Evolutionary conservation across 257 asterid genomes (phyloP).

Genomic region (Primulina eburnea): DNA sequence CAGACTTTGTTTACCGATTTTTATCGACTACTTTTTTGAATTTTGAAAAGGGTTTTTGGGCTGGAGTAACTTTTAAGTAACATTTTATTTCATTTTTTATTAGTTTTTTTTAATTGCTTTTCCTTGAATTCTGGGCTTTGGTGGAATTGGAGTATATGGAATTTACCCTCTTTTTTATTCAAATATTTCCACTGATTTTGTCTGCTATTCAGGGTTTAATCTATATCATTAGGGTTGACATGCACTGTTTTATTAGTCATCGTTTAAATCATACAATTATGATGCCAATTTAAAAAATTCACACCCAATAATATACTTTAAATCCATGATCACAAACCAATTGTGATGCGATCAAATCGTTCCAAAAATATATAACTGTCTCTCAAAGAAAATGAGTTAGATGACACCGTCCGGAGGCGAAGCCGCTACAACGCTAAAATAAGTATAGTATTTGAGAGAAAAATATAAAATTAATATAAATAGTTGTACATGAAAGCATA

Average conservation of each 20-base stretch:
- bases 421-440: no score
- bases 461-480: no score
- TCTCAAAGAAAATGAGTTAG: no score
- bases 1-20: not conserved
- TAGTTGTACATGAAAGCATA: no score
- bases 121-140: constrained; percentile 24
- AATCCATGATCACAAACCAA: no score
- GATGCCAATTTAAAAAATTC: no score
- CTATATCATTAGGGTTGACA: constrained; percentile 26
- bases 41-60: constrained; percentile 33
- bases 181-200: constrained; percentile 45
- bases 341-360: no score
- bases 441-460: no score
- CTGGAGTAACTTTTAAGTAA: constrained; percentile 26
- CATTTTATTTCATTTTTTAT: constrained; percentile 7
- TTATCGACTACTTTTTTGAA: constrained; percentile 45
- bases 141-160: not conserved
- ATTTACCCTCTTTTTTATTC: constrained; percentile 13
- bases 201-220: constrained; percentile 44
- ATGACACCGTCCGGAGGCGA: no score
- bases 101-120: constrained; percentile 7
- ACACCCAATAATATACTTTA: no score
- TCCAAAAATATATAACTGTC: no score
- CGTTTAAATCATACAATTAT: no score
- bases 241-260: constrained; percentile 19